Evolutionary conservation across 179 eudicot species (phyloP).

Genomic region (Beta lomatogona): DNA sequence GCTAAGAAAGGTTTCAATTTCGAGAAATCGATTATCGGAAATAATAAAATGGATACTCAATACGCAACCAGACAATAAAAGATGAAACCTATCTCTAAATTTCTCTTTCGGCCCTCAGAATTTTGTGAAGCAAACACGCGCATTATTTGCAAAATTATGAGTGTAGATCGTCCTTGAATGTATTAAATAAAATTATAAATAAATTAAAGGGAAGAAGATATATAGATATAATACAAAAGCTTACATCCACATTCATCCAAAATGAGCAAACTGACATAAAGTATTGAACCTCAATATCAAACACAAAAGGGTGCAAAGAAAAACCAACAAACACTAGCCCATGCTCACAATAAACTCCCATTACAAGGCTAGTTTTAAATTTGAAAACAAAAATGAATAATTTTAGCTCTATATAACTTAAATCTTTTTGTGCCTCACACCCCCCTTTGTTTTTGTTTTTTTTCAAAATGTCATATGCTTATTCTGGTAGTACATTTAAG

Average conservation of each 20-base stretch:
- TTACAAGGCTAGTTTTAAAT: slow-evolving; percentile 18
- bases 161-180: neutral
- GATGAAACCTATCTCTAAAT: no score
- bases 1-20: no score
- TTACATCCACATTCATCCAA: slow-evolving; percentile 11
- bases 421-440: neutral
- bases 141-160: no score
- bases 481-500: slow-evolving; percentile 23
- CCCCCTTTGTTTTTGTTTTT: neutral
- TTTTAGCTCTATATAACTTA: neutral
- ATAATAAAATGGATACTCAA: no score
- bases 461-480: slow-evolving; percentile 18
- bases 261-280: slow-evolving; percentile 6
- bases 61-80: no score
- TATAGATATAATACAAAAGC: neutral
- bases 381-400: slow-evolving; percentile 4
- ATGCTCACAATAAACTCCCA: neutral
- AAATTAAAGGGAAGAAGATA: neutral
- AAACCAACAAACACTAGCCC: neutral
- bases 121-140: neutral
- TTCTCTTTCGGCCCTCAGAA: no score
- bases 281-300: slow-evolving; percentile 7
- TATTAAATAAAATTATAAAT: neutral
- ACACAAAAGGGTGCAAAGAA: neutral
- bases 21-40: no score